phyloP scores from a whole-genome alignment of 139 green algal genomes.

The Picochlorum sp. region DNA sequence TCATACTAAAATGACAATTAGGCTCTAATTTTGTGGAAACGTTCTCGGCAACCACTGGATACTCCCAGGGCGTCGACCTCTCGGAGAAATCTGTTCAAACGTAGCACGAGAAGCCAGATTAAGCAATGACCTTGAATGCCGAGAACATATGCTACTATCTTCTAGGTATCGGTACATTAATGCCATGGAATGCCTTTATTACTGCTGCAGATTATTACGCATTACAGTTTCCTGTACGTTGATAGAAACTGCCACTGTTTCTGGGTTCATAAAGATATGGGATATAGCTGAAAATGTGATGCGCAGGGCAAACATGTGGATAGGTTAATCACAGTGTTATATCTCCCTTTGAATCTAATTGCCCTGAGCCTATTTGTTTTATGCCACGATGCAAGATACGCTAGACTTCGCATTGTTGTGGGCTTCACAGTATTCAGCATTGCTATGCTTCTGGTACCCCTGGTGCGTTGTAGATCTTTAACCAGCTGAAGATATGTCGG shows the following conservation, averaged over 20 bases:
- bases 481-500: not conserved
- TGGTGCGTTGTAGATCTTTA: not conserved
- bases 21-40: no score
- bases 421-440: constrained; percentile 44
- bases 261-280: not conserved
- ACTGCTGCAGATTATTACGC: constrained; percentile 51
- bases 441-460: not conserved
- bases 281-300: not conserved
- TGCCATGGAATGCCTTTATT: constrained; percentile 73
- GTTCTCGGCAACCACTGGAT: no score
- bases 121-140: not conserved
- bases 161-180: constrained; percentile 40
- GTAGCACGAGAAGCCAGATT: not conserved
- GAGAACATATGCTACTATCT: not conserved
- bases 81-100: not conserved
- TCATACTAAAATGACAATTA: no score
- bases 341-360: constrained; percentile 51
- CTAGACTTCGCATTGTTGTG: constrained; percentile 26
- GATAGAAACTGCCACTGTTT: not conserved
- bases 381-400: constrained; percentile 9
- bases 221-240: constrained; percentile 9
- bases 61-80: no score
- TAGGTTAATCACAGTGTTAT: constrained; percentile 58
- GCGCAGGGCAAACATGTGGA: constrained; percentile 55
- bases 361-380: constrained; percentile 30